These are phyloP conservation scores for Cryptosporidium sp. DNA, from an alignment of 169 alveolate species.

Conservation along the genomic window DNA sequence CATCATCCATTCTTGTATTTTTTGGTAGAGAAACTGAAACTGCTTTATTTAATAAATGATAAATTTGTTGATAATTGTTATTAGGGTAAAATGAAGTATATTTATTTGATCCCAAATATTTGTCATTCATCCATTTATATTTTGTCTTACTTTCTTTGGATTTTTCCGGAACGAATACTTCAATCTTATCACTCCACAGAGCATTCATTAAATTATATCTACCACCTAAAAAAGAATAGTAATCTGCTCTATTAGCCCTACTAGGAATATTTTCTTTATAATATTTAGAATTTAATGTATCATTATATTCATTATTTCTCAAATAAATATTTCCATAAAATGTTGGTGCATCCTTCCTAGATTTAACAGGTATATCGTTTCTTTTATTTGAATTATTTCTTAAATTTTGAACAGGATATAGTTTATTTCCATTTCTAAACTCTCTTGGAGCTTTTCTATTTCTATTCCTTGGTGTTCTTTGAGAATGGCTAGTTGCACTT, in stretches of 20 bases:
- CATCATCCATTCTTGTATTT: not conserved
- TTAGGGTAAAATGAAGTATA: not conserved
- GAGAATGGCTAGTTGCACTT: not conserved
- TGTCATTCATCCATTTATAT: conserved; percentile 23
- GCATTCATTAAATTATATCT: conserved; percentile 15
- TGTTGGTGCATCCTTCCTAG: conserved; percentile 18
- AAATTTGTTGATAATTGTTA: not conserved
- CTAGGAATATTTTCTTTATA: not conserved
- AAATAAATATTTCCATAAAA: conserved; percentile 39
- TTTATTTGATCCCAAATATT: conserved; percentile 3
- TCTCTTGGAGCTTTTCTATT: not conserved
- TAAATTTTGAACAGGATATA: not conserved
- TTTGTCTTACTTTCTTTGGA: not conserved
- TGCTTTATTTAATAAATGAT: not conserved
- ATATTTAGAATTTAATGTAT: not conserved
- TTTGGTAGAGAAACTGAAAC: not conserved
- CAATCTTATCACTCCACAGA: not conserved
- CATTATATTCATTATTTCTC: not conserved
- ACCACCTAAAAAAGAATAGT: conserved; percentile 7
- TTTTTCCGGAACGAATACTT: not conserved
- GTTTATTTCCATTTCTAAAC: not conserved
- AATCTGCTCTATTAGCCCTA: not conserved
- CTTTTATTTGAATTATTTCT: not conserved
- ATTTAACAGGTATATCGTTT: not conserved
- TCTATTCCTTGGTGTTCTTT: not conserved